Evolutionary conservation across 2,329 filamentous ascomycete genomes (phyloP), one percentile per base, ranked within the genome.

Genomic region (Bisporella sp.): DNA sequence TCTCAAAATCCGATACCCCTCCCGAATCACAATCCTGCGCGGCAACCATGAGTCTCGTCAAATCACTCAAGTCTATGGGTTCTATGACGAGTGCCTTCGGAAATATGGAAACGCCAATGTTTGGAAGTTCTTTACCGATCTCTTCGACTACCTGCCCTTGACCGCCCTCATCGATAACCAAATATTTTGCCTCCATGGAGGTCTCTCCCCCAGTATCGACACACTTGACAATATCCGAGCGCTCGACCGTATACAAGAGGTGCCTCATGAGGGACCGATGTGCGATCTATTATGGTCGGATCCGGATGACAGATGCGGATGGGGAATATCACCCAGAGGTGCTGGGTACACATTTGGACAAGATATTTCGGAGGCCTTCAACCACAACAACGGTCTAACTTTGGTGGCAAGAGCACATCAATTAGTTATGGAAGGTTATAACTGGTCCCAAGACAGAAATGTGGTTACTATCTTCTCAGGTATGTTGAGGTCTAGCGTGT

Each of bases 51-150:
- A 99, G 74, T 96, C 91, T 57, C 86, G 93, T 63, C 93, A 99
- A 73, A 99, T 99, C 70, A 99, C 93, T 43, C 92, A 97, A 71
- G 93, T 99, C 53, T 99, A 99, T 69, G 93, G 93, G 56, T 99
- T 99, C 75, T 99, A 99, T 75, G 93, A 97, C 69, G 93, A 99
- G 71, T 99, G 93, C 69, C 82, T 97, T 63, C 88, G 91, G 68
- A 99, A 99, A 75, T 99, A 99, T 69, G 93, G 93, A 69, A 97
- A 96, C 66, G 92, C 93, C 56, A 97, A 96, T 62, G 93, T 99
- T 57, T 99, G 93, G 93, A 96, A 96, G 76, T 96, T 89, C 69
- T 99, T 96, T 69, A 96, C 91, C 66, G 92, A 99, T 70, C 85
- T 99, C 49, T 99, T 99, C 73, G 93, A 99, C 74, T 99, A 93